These are phyloP conservation scores for Albifimbria verrucaria DNA, from an alignment of 2,329 filamentous ascomycete genomes.

Conservation along the genomic window DNA sequence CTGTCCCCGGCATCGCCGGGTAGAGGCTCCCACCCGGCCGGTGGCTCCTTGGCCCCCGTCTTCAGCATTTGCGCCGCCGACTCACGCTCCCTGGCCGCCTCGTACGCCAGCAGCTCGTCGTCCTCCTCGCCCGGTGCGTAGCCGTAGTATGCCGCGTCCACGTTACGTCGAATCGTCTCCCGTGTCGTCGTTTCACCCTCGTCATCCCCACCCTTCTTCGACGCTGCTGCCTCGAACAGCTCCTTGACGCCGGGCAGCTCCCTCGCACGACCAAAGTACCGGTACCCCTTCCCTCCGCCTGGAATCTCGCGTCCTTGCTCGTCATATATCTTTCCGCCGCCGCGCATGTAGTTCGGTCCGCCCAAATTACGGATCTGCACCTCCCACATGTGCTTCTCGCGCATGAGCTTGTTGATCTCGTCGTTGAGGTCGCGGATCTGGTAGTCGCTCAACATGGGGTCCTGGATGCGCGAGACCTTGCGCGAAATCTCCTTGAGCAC, in stretches of 20 bases:
- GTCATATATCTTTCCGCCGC: slow-evolving; percentile 66
- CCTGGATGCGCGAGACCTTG: slow-evolving; percentile 95
- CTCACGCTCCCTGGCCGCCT: slow-evolving; percentile 78
- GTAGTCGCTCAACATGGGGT: slow-evolving; percentile 85
- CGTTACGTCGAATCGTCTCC: slow-evolving; percentile 66
- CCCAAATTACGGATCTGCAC: slow-evolving; percentile 91
- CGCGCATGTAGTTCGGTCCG: slow-evolving; percentile 95
- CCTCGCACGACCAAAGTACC: slow-evolving; percentile 86
- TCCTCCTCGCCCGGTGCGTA: slow-evolving; percentile 93
- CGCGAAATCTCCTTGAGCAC: slow-evolving; percentile 95
- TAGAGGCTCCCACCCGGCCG: slow-evolving; percentile 76
- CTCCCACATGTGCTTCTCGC: slow-evolving; percentile 99
- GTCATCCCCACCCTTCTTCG: slow-evolving; percentile 56
- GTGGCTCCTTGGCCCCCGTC: slow-evolving; percentile 52
- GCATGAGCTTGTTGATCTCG: slow-evolving; percentile 98
- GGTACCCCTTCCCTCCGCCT: slow-evolving; percentile 82
- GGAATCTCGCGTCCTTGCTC: slow-evolving; percentile 69
- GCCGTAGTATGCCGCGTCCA: slow-evolving; percentile 94
- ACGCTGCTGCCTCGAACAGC: slow-evolving; percentile 77
- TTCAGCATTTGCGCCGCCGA: slow-evolving; percentile 66
- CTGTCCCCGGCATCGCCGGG: slow-evolving; percentile 88
- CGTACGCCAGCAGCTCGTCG: slow-evolving; percentile 73
- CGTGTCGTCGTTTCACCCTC: slow-evolving; percentile 41
- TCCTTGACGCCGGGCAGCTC: slow-evolving; percentile 96
- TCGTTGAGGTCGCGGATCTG: slow-evolving; percentile 98